Evolutionary conservation across 2,329 filamentous ascomycete genomes (phyloP), one percentile per base, ranked within the genome.

Genomic region (Ascosphaera apis): DNA sequence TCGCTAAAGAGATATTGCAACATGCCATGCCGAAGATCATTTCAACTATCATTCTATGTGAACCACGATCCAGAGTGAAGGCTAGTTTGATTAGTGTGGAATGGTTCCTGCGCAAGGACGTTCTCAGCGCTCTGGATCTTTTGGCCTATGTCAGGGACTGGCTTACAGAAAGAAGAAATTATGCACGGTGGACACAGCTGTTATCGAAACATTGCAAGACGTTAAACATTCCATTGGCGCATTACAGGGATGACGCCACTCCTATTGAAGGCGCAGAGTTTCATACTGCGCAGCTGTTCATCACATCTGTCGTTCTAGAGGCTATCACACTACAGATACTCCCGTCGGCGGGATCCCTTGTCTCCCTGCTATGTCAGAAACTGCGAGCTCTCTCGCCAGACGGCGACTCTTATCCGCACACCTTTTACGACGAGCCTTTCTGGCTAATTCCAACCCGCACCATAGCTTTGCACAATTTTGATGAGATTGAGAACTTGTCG

Each of bases 401-500:
- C 17, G 31, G 27, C 19, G 28, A 41, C 34, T 15, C 16, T 35
- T 13, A 16, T 9, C 16, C 30, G 19, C 30, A 31, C 7, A 37
- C 25, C 8, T 37, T 15, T 12, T 7, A 31, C 7, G 30, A 49
- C 9, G 40, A 46, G 4, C 42, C 47, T 3, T 47, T 52, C 28
- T 60, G 56, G 56, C 50, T 53, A 12, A 37, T 41, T 2, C 55
- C 55, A 8, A 47, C 52, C 15, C 53, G 49, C 39, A 45, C 54
- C 34, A 45, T 55, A 17, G 42, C 54, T n/a, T 40, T 58, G 25
- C 45, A 52, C 18, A 52, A 56, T 23, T 37, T 54, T 34, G 47
- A 53, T 12, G 45, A 42, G 12, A 34, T 59, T 33, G 54, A 58
- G 31, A 37, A 46, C 8, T 45, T 55, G 15, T 53, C 53, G 8